phyloP scores from a whole-genome alignment of 352 stramenopile genomes.

The Thalassiosira ordinaria region DNA sequence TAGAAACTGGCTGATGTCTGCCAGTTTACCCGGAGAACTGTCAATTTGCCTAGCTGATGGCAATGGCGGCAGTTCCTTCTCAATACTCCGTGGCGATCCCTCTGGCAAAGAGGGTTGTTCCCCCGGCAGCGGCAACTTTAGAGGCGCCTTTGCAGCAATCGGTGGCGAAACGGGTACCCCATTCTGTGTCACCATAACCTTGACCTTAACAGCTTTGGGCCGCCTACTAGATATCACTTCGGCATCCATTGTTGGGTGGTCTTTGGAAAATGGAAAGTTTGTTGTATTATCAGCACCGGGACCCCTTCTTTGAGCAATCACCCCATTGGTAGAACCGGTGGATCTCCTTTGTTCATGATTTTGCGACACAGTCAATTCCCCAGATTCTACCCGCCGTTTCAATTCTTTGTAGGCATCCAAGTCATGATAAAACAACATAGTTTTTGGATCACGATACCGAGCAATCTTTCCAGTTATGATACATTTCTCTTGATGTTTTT shows the following conservation, averaged over 20 bases:
- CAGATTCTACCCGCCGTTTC: constrained; percentile 57
- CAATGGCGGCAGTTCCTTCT: constrained; percentile 4
- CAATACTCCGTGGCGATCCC: background rate
- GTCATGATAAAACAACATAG: constrained; percentile 74
- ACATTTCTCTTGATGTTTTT: constrained; percentile 57
- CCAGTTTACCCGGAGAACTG: background rate
- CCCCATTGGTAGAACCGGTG: background rate
- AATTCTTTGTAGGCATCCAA: constrained; percentile 77
- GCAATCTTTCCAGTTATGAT: constrained; percentile 81
- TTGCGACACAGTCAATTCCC: constrained; percentile 41
- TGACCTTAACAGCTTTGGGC: constrained; percentile 1
- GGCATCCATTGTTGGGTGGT: constrained; percentile 35
- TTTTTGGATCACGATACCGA: constrained; percentile 78
- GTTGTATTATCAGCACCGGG: background rate
- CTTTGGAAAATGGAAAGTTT: constrained; percentile 23
- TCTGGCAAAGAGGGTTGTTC: constrained; percentile 8
- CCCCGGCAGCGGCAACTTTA: background rate
- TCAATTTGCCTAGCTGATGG: background rate
- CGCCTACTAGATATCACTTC: background rate
- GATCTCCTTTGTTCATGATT: constrained; percentile 5
- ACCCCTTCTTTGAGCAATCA: background rate
- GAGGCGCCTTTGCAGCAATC: background rate
- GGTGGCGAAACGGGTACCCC: constrained; percentile 39
- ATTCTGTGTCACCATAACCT: constrained; percentile 45
- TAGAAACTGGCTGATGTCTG: background rate